phyloP scores from a whole-genome alignment of 2,329 filamentous ascomycete species.

The Fusarium sp. region DNA sequence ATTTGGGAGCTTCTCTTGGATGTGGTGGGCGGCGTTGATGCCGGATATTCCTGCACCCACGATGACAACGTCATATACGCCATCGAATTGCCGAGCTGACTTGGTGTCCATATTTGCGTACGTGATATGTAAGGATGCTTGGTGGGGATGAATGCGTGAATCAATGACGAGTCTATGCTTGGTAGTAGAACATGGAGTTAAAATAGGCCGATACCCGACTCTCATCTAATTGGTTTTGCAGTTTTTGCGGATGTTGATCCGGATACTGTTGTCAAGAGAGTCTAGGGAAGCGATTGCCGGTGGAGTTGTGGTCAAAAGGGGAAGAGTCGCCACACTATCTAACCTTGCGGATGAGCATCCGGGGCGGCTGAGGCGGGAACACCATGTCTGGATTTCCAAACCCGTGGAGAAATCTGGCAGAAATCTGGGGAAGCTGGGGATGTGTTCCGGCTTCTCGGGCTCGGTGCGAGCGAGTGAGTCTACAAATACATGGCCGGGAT shows the following conservation, averaged over 20 bases:
- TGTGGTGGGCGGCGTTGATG: conserved; percentile 78
- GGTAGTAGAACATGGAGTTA: neutral
- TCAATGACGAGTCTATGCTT: neutral
- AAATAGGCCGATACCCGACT: neutral
- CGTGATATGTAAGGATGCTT: neutral
- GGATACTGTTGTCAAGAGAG: neutral
- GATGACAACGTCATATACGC: conserved; percentile 65
- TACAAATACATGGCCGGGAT: neutral
- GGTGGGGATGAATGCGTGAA: neutral
- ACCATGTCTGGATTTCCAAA: neutral
- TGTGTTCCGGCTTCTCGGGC: neutral
- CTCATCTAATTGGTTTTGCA: neutral
- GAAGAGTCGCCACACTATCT: neutral
- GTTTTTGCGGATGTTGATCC: neutral
- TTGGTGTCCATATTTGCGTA: neutral
- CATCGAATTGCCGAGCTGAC: neutral
- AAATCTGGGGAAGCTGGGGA: neutral
- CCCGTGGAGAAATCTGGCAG: neutral
- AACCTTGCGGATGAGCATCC: neutral
- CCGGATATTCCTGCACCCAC: conserved; percentile 83
- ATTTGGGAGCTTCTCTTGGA: conserved; percentile 61
- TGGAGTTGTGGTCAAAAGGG: neutral
- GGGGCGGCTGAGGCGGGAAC: neutral
- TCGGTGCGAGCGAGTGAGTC: neutral
- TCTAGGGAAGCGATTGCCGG: neutral